phyloP scores from a whole-genome alignment of 108 stramenopile species.

The Cyclotella kingstonii region DNA sequence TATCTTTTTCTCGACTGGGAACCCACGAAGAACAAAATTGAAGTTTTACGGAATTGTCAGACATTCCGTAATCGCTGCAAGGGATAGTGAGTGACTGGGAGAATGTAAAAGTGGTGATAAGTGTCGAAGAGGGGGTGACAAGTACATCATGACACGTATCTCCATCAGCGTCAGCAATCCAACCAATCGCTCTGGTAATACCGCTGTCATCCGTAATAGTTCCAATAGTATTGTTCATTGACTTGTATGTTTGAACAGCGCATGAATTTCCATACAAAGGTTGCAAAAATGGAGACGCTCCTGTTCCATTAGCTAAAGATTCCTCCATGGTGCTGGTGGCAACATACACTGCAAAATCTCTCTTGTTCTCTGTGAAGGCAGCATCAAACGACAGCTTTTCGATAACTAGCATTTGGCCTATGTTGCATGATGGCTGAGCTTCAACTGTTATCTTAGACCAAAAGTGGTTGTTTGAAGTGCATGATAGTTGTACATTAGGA shows the following conservation, averaged over 20 bases:
- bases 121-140: not conserved
- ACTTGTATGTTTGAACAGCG: not conserved
- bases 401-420: not conserved
- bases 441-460: conserved; percentile 5
- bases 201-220: too few species aligned
- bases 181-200: too few species aligned
- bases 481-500: not conserved
- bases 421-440: not conserved
- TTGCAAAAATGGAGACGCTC: not conserved
- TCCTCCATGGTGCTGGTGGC: not conserved
- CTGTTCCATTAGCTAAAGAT: not conserved
- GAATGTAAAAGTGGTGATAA: not conserved
- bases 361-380: not conserved
- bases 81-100: not conserved
- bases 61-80: not conserved
- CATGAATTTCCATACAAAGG: conserved; percentile 5
- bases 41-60: not conserved
- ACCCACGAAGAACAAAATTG: conserved; percentile 9
- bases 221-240: not conserved
- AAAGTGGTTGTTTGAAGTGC: not conserved
- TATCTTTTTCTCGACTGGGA: not conserved
- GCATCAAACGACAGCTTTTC: not conserved
- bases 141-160: conserved; percentile 13
- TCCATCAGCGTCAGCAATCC: conserved; percentile 3
- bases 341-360: conserved; percentile 1